Evolutionary conservation across 108 stramenopile genomes (phyloP), one percentile per base, ranked within the genome.

Genomic region (Nitzschia putrida): DNA sequence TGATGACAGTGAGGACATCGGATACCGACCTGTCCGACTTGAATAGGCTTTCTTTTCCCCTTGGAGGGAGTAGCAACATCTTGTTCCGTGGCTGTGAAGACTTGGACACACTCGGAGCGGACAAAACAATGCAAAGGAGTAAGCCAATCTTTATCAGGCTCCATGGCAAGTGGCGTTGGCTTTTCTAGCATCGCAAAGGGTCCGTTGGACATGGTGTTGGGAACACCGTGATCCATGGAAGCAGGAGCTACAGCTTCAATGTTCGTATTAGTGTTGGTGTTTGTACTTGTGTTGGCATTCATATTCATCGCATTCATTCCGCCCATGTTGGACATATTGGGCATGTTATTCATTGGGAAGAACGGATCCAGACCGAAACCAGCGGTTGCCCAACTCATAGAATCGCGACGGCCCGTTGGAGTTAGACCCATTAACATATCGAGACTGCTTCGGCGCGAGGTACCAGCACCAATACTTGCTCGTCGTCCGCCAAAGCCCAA

Each of bases 51-150:
- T 8, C 88, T 76, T 73, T 89, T 90, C 3, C 89, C 89, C 77
- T 86, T 89, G 72, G 84, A 83, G 8, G 91, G 91, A 16, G 87
- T 78, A 22, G 86, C 83, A 37, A 93, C 85, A 51, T 93, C 89
- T 22, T 71, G 69, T 47, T 79, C 53, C 6, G 86, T 77, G 22
- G 92, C 92, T 13, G 84, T 78, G 60, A 93, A 93, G 8, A 87
- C 85, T 63, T 93, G 84, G 1, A 87, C 88, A 29, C 88, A 89
- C 58, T 93, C 82, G 12, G 59, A 61, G 24, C 92, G 87, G 20
- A 93, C 86, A 53, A 93, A 93, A 65, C 92, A 93, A 66, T 93
- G 88, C 50, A 93, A 77, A 21, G 89, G 89, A 0, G 92, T 93
- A 16, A 93, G 74, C 87, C 87, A 93, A 16, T 88, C 83, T 22